A percentile compares a stretch with the other conserved stretches of the same genome.
Evolutionary conservation across 2,329 filamentous ascomycete genomes (phyloP).

Genomic region (Nannizziopsis arthrosporioides): DNA sequence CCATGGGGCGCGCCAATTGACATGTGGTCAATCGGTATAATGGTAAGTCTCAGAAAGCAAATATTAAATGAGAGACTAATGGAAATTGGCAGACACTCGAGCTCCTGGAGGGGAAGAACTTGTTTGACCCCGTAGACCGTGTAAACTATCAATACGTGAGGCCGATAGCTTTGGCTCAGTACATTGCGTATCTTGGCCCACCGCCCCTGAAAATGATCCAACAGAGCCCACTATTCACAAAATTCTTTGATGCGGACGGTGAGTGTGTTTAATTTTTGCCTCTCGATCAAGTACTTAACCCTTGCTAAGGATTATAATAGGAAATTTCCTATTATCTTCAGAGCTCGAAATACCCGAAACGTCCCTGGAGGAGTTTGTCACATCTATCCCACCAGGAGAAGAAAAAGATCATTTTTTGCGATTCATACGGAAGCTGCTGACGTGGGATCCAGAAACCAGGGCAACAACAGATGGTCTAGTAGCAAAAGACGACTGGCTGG

Average conservation of each 20-base stretch:
- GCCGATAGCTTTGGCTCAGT: slow-evolving; percentile 21
- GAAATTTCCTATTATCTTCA: slow-evolving; percentile 17
- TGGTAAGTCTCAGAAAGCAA: slow-evolving; percentile 14
- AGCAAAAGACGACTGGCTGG: not conserved
- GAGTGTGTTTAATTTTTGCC: not conserved
- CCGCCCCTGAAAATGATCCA: slow-evolving; percentile 19
- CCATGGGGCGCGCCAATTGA: slow-evolving; percentile 18
- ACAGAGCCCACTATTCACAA: slow-evolving; percentile 15
- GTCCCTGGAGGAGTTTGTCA: slow-evolving; percentile 16
- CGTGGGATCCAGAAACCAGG: slow-evolving; percentile 12
- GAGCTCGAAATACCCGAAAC: slow-evolving; percentile 14
- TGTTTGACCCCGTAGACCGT: slow-evolving; percentile 20
- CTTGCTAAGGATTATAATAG: slow-evolving; percentile 3
- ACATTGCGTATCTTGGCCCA: slow-evolving; percentile 21
- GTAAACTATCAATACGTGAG: slow-evolving; percentile 20
- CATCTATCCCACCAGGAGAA: slow-evolving; percentile 16
- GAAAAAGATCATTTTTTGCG: slow-evolving; percentile 19
- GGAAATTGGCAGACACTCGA: not conserved
- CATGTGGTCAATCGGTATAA: slow-evolving; percentile 21
- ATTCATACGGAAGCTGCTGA: slow-evolving; percentile 18
- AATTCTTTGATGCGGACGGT: slow-evolving; percentile 14
- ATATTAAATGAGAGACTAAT: not conserved
- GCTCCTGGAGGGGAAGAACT: slow-evolving; percentile 19
- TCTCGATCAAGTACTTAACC: not conserved
- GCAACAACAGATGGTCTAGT: not conserved